These are phyloP conservation scores for Ampelocalamus luodianensis DNA, from an alignment of 176 grass and related monocot species.

Conservation along the genomic window DNA sequence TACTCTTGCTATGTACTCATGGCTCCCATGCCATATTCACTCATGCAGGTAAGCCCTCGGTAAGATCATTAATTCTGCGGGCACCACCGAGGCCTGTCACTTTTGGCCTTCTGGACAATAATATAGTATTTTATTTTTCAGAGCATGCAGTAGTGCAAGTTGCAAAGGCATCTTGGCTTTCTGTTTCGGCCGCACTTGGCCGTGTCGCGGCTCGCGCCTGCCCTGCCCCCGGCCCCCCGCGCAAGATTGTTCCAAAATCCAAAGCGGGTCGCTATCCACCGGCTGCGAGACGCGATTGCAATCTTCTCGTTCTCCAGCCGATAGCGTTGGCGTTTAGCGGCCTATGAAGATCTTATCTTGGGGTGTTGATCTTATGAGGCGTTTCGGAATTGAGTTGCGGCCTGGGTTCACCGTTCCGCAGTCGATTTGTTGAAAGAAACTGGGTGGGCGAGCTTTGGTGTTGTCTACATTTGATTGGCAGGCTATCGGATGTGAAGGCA, in stretches of 20 bases:
- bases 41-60: neutral
- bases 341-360: neutral
- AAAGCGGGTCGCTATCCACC: constrained; percentile 48
- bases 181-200: constrained; percentile 36
- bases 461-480: neutral
- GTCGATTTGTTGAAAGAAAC: neutral
- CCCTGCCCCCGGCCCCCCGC: too few species aligned
- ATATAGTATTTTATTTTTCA: neutral
- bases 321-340: constrained; percentile 25
- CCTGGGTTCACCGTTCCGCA: neutral
- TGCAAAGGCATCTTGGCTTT: constrained; percentile 49
- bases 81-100: neutral
- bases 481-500: neutral
- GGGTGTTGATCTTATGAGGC: neutral
- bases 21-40: neutral
- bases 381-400: neutral
- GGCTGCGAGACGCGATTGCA: constrained; percentile 30
- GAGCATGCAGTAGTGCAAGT: constrained; percentile 20
- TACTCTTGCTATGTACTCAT: neutral
- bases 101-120: constrained; percentile 41
- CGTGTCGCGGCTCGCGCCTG: constrained; percentile 11
- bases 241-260: neutral
- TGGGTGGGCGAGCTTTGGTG: neutral
- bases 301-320: neutral
- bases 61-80: neutral